A percentile compares a stretch with the other conserved stretches of the same genome.
Conservation (phyloP, 2,329 filamentous ascomycete species). For the Aspergillus fumigatiaffinis region DNA sequence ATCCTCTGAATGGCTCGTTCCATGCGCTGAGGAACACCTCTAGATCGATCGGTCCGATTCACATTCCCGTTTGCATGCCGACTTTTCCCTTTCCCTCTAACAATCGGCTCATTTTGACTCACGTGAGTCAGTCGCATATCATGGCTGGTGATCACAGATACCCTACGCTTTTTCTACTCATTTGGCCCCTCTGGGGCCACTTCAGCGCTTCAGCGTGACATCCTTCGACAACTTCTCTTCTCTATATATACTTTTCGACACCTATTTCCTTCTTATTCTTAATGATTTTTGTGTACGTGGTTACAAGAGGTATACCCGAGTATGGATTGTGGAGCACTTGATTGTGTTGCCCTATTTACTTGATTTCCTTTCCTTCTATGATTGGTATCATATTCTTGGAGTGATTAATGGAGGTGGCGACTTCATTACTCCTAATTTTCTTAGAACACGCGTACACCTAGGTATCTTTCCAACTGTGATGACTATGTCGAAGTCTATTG, state of each 20-base stretch:
- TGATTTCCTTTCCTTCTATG: neutral
- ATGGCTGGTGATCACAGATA: neutral
- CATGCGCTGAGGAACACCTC: neutral
- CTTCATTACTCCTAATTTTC: neutral
- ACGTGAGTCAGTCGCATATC: neutral
- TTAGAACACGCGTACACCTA: neutral
- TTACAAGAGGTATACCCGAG: conserved; percentile 1
- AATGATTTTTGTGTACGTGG: conserved; percentile 9
- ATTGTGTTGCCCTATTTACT: neutral
- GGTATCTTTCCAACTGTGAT: neutral
- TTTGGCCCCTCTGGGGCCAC: neutral
- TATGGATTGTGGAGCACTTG: neutral
- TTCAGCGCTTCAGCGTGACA: conserved; percentile 11
- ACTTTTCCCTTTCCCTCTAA: neutral
- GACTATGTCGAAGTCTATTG: neutral
- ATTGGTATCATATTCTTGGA: neutral
- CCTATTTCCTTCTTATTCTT: conserved; percentile 11
- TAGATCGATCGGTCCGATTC: too few relatives aligned
- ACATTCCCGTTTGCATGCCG: too few relatives aligned
- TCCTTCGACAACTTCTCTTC: conserved; percentile 5
- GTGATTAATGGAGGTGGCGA: neutral
- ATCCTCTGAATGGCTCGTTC: conserved; percentile 28
- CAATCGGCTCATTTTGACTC: neutral
- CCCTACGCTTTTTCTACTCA: conserved; percentile 11
- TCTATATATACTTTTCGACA: conserved; percentile 17